Evolutionary conservation across 495 filamentous ascomycete genomes (phyloP).

Genomic region (Pyrenula aspistea): DNA sequence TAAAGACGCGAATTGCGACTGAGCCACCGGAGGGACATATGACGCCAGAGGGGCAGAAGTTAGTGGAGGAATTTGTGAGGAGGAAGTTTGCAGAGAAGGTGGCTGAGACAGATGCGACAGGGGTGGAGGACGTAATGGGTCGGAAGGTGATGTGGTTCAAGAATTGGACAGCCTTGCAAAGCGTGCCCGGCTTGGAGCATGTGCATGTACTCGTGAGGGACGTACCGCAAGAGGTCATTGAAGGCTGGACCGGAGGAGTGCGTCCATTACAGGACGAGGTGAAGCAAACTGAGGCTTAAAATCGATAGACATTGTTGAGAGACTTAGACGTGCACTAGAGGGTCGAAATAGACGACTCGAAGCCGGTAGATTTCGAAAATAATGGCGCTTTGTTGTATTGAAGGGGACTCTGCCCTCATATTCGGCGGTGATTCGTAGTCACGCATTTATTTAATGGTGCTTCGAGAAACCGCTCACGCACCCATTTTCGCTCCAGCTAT

Average conservation of each 20-base stretch:
- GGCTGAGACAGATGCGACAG: conserved; percentile 25
- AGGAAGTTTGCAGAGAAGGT: conserved; percentile 51
- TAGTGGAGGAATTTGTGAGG: conserved; percentile 56
- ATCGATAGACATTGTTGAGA: no score
- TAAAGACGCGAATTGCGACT: conserved; percentile 38
- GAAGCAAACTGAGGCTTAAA: background rate
- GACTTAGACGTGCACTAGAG: no score
- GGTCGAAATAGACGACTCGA: no score
- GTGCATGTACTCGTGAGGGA: conserved; percentile 57
- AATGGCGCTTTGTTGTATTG: no score
- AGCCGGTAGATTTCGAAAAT: no score
- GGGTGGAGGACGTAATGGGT: conserved; percentile 22
- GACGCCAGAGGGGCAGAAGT: conserved; percentile 48
- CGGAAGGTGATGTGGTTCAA: conserved; percentile 74
- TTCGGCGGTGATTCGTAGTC: no score
- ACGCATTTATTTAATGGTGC: no score
- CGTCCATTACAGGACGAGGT: background rate
- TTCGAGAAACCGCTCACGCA: no score
- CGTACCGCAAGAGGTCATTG: conserved; percentile 44
- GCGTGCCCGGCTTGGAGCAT: conserved; percentile 72
- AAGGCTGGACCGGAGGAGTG: conserved; percentile 43
- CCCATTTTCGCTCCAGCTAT: no score
- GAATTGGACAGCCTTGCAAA: conserved; percentile 85
- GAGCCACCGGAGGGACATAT: conserved; percentile 53
- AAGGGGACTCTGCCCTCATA: no score